phyloP scores from a whole-genome alignment of 371 early-diverging fungal species.

The Lichtheimia ramosa region DNA sequence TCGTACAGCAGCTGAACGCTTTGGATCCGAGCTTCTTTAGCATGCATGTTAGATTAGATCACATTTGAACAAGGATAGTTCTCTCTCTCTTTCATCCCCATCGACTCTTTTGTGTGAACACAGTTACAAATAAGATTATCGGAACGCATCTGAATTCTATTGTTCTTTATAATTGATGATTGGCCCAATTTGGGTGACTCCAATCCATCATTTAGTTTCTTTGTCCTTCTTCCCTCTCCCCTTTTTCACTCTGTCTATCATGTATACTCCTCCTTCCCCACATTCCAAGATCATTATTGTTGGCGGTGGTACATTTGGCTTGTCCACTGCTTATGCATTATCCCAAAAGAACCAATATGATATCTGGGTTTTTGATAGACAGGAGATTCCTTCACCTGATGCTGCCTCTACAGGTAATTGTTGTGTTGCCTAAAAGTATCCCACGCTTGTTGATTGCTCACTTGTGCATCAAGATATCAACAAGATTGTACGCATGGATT shows the following conservation, averaged over 20 bases:
- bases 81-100: no score
- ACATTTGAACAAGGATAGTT: no score
- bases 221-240: not conserved
- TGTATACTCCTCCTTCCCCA: conserved; percentile 16
- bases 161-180: no score
- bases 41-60: no score
- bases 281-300: conserved; percentile 49
- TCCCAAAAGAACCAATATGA: conserved; percentile 26
- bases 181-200: no score
- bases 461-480: conserved; percentile 37
- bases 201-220: no score
- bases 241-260: not conserved
- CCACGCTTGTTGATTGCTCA: not conserved
- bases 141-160: no score
- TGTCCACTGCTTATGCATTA: conserved; percentile 49
- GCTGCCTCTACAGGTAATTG: conserved; percentile 42
- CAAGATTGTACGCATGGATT: conserved; percentile 54
- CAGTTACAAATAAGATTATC: no score
- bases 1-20: conserved; percentile 45
- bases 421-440: not conserved
- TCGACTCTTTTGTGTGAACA: no score
- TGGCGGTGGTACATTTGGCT: conserved; percentile 55
- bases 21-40: conserved; percentile 27
- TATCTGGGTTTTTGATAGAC: conserved; percentile 46
- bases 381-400: conserved; percentile 41